Conservation (phyloP, 2,329 filamentous ascomycete species). For the Fusarium sp. region DNA sequence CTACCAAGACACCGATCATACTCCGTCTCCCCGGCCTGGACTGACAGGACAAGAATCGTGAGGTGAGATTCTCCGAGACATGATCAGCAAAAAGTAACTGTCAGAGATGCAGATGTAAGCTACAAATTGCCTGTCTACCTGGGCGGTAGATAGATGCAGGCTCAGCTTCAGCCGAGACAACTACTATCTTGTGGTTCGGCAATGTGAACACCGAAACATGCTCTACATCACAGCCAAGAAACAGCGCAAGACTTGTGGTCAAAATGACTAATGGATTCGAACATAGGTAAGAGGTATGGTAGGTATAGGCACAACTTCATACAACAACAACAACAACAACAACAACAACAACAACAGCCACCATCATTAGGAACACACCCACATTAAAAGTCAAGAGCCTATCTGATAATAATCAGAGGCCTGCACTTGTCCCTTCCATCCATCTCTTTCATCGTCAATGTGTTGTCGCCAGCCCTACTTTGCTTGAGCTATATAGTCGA, state of each 20-base stretch:
- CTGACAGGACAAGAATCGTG: not conserved
- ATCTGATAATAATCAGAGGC: conserved; percentile 4
- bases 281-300: conserved; percentile 2
- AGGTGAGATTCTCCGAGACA: not conserved
- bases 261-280: conserved; percentile 6
- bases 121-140: conserved; percentile 1
- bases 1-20: conserved; percentile 10
- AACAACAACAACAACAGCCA: conserved; percentile 2
- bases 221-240: not conserved
- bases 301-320: conserved; percentile 14
- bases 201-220: conserved; percentile 1
- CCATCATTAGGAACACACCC: not conserved
- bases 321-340: conserved; percentile 3
- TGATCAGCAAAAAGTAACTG: not conserved
- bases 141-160: not conserved
- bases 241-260: not conserved
- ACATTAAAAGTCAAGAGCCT: not conserved
- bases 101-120: conserved; percentile 11
- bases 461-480: conserved; percentile 31
- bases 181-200: conserved; percentile 12
- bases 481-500: conserved; percentile 7
- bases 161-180: not conserved
- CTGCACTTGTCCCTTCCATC: conserved; percentile 21
- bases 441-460: conserved; percentile 7
- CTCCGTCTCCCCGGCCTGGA: conserved; percentile 3